These are phyloP conservation scores for Tilletiopsis washingtonensis DNA, from an alignment of 1,284 basidiomycete genomes.

Conservation along the genomic window DNA sequence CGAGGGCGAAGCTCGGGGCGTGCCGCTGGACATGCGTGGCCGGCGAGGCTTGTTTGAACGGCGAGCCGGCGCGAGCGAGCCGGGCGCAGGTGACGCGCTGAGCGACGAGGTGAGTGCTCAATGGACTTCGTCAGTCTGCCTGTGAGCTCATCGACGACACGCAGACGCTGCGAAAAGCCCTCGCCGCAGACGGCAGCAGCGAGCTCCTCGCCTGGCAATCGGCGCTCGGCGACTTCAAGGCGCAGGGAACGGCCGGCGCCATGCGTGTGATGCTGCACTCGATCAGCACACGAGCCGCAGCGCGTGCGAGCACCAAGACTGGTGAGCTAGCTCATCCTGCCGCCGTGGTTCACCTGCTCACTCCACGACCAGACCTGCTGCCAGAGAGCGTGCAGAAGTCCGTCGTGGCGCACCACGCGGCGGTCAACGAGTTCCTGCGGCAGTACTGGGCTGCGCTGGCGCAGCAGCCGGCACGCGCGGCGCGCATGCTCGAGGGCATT, in stretches of 20 bases:
- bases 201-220: not conserved
- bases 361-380: constrained; percentile 59
- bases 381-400: constrained; percentile 69
- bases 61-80: constrained; percentile 1
- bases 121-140: no score
- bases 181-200: not conserved
- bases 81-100: constrained; percentile 2
- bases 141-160: no score
- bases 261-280: constrained; percentile 12
- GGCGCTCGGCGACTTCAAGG: not conserved
- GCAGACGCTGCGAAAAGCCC: not conserved
- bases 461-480: constrained; percentile 53
- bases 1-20: constrained; percentile 58
- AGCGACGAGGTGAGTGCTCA: not conserved
- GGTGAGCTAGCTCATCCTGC: not conserved
- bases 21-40: constrained; percentile 65
- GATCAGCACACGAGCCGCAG: constrained; percentile 9
- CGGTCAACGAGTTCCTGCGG: constrained; percentile 87
- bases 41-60: constrained; percentile 25
- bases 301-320: constrained; percentile 22
- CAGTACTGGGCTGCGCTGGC: constrained; percentile 90
- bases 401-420: constrained; percentile 80
- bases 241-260: not conserved
- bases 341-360: no score
- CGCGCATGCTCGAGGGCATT: constrained; percentile 1